Evolutionary conservation across 1,139 yeast genomes (phyloP), one percentile per base, ranked within the genome.

Genomic region (Hansenula sp.): DNA sequence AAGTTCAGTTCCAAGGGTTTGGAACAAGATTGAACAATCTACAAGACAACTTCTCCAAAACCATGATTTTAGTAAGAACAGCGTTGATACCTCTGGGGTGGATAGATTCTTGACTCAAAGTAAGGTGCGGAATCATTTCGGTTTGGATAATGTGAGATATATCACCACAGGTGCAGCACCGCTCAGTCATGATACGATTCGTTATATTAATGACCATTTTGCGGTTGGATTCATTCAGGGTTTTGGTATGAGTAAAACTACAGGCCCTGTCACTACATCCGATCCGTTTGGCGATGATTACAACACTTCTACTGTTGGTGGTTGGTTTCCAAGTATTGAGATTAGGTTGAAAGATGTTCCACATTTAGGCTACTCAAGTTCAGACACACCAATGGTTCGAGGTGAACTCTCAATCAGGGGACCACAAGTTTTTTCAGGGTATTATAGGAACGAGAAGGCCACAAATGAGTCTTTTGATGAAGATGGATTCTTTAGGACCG

Each of bases 191-290:
- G n/a, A n/a, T n/a, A n/a, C n/a, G n/a, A n/a, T n/a, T n/a, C n/a
- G n/a, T n/a, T n/a, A n/a, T n/a, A n/a, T 10, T 36, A 1, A 21
- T 22, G 1, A 19, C 36, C 69, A 72, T 39, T 55, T 71, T 39
- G 79, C 79, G 9, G 56, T 79, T 42, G 52, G 63, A 18, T 83
- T 78, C 54, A 86, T 86, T 20, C 80, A 79, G 55, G 88, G 88
- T 3, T 66, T 78, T 38, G 80, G 87, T 8, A n/a, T n/a, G n/a
- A n/a, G 88, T 81, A 56, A 65, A 79, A 2, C 73, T 75, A 60
- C 79, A 81, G 12, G 84, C 82, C 1, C 60, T 76, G 43, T 61
- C 71, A 31, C 53, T 69, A 36, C 60, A 71, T 19, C n/a, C n/a
- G 56, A 52, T 36, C 40, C 57, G 2, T 38, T 55, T 13, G 66